Evolutionary conservation across 305 asterid species (phyloP), one percentile per base, ranked within the genome.

Genomic region (Lippia alba): DNA sequence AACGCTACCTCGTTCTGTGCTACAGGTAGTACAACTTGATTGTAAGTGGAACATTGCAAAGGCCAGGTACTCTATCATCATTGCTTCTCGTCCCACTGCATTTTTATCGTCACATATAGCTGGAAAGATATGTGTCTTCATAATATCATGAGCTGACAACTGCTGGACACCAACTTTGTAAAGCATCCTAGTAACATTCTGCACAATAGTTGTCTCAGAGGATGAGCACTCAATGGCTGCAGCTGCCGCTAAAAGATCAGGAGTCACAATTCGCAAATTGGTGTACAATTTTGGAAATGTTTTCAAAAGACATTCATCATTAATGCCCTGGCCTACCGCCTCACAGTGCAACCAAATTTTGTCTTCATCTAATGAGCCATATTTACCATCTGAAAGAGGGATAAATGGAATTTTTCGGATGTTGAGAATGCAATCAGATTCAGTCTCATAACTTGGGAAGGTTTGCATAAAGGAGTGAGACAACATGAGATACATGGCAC

Each of bases 331-430:
- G 40, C 74, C 83, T 50, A 66, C 79, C 48, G 76, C 83, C 74
- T 84, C 86, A 40, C 80, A 70, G 58, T 86, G 94, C 88, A 92
- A 74, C 99, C 99, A 94, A 80, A 94, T 79, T 56, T 88, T 73
- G 59, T 87, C 96, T 53, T 85, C 89, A 63, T 83, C 85, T 66
- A 87, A 80, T 62, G 97, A 89, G 79, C 89, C 75, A 82, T 83
- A 85, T 71, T 68, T 86, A 51, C 96, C 96, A 86, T 87, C 85
- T n/a, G 89, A 85, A 76, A 94, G 97, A 56, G 99, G 99, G 72
- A 94, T 85, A 74, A 92, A 90, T 40, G 90, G 91, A 66, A 73
- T 76, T 79, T 84, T 90, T 80, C 50, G 81, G 69, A 94, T 94
- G 56, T 70, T 72, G 60, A 16, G 44, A 45, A 85, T 82, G 75